Percentiles rank a stretch among this genome's conserved stretches.
phyloP scores from a whole-genome alignment of 768 basidiomycete species.

The Tylopilus vinaceipallidus region DNA sequence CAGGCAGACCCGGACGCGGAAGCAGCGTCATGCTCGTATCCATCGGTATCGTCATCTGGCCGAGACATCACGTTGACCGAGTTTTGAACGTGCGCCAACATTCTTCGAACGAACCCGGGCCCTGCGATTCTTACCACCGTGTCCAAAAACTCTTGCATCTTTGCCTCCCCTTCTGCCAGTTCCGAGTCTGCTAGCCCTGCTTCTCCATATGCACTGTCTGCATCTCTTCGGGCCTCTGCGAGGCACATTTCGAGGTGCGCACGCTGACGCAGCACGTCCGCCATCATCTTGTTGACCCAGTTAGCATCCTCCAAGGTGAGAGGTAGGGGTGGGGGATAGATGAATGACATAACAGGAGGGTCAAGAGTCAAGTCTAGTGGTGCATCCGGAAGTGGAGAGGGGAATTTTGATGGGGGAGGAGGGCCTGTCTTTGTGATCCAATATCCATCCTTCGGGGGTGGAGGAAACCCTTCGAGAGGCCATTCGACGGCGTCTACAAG shows the following conservation, averaged over 20 bases:
- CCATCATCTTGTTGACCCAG: constrained; percentile 28
- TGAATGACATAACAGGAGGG: constrained; percentile 29
- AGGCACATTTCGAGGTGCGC: constrained; percentile 18
- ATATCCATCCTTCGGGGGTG: constrained; percentile 25
- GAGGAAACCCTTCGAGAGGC: constrained; percentile 30
- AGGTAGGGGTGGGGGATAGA: constrained; percentile 28
- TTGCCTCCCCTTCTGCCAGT: constrained; percentile 19
- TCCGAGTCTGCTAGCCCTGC: constrained; percentile 28
- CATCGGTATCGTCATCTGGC: background rate
- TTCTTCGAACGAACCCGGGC: constrained; percentile 25
- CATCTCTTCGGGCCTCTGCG: constrained; percentile 16
- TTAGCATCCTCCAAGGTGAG: constrained; percentile 25
- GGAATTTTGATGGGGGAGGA: constrained; percentile 18
- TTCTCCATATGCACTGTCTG: constrained; percentile 24
- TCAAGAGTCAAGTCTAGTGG: constrained; percentile 11
- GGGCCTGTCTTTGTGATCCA: constrained; percentile 26
- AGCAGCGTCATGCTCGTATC: background rate
- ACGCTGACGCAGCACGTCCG: constrained; percentile 27
- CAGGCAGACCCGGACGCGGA: constrained; percentile 1
- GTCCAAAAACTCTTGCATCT: constrained; percentile 27
- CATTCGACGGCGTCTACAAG: constrained; percentile 12
- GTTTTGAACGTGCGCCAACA: constrained; percentile 19
- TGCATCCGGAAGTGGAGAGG: constrained; percentile 1
- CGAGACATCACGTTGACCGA: constrained; percentile 16
- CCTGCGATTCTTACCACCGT: constrained; percentile 26